These are phyloP conservation scores for Cyclocybe cylindracea DNA, from an alignment of 768 basidiomycete genomes.

Conservation along the genomic window DNA sequence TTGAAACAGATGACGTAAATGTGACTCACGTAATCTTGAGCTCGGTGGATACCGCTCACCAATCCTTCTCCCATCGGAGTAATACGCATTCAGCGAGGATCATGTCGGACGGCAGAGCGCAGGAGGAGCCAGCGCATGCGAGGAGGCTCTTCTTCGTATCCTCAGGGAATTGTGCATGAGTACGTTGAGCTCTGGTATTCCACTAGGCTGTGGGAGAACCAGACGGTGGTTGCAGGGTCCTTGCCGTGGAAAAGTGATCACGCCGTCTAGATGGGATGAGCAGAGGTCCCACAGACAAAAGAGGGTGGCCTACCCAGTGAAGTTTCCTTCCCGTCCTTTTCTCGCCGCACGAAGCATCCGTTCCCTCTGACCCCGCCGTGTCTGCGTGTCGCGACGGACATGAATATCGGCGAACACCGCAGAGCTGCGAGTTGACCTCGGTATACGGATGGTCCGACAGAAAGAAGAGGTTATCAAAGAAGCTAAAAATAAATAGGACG, in stretches of 20 bases:
- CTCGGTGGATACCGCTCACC: no score
- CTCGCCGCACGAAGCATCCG: background rate
- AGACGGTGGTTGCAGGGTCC: background rate
- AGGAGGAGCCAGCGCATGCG: constrained; percentile 5
- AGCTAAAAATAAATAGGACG: no score
- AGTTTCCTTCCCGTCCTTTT: background rate
- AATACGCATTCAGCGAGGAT: constrained; percentile 9
- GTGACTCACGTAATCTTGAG: no score
- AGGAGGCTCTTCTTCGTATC: background rate
- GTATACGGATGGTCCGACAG: no score
- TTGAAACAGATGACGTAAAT: no score
- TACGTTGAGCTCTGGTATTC: background rate
- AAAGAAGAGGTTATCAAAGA: no score
- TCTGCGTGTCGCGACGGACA: background rate
- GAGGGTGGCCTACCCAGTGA: background rate
- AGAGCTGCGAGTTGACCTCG: no score
- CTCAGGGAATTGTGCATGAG: constrained; percentile 1
- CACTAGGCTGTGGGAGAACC: constrained; percentile 4
- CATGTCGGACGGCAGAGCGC: constrained; percentile 11
- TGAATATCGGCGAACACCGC: constrained; percentile 5
- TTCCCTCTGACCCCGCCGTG: constrained; percentile 1
- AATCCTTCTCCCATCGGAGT: no score
- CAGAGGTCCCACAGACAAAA: background rate
- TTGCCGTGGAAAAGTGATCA: background rate
- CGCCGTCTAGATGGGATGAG: background rate